Percentiles rank a stretch among this genome's conserved stretches.
These are phyloP conservation scores for Triangularia verruculosa DNA, from an alignment of 2,329 filamentous ascomycete genomes.

Conservation along the genomic window DNA sequence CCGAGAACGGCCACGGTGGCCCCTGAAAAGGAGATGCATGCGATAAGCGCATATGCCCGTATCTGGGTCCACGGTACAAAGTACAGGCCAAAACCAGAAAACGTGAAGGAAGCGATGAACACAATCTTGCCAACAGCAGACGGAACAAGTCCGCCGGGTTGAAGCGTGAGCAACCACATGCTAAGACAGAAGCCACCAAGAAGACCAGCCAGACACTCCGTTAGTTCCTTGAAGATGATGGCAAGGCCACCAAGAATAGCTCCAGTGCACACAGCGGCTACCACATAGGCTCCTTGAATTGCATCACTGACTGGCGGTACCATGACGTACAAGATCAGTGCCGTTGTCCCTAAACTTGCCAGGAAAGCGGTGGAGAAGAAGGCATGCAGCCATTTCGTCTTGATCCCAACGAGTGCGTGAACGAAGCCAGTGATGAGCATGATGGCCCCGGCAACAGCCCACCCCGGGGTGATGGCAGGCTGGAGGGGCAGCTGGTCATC, in stretches of 20 bases:
- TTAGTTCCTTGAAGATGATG: conserved; percentile 78
- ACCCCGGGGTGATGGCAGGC: conserved; percentile 75
- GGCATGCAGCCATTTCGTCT: conserved; percentile 73
- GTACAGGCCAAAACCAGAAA: conserved; percentile 68
- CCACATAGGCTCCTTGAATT: conserved; percentile 82
- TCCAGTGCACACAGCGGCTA: conserved; percentile 71
- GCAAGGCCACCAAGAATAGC: conserved; percentile 69
- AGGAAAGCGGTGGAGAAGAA: conserved; percentile 78
- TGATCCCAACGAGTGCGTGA: conserved; percentile 77
- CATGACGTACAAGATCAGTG: conserved; percentile 89
- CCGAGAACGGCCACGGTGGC: conserved; percentile 77
- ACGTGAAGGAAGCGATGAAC: conserved; percentile 71
- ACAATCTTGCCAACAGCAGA: conserved; percentile 62
- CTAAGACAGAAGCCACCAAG: conserved; percentile 79
- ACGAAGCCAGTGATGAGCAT: conserved; percentile 69
- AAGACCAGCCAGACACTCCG: conserved; percentile 77
- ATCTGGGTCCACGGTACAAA: conserved; percentile 67
- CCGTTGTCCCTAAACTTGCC: conserved; percentile 68
- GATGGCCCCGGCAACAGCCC: conserved; percentile 74
- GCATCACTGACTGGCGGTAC: conserved; percentile 69
- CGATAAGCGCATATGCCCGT: conserved; percentile 73
- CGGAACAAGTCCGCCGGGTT: conserved; percentile 69
- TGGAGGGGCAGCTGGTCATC: conserved; percentile 63
- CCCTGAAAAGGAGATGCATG: conserved; percentile 74
- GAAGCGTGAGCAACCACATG: conserved; percentile 87